A percentile compares a stretch with the other conserved stretches of the same genome.
Evolutionary conservation across 306 rosid genomes (phyloP).

Genomic region (Quercus dentata): DNA sequence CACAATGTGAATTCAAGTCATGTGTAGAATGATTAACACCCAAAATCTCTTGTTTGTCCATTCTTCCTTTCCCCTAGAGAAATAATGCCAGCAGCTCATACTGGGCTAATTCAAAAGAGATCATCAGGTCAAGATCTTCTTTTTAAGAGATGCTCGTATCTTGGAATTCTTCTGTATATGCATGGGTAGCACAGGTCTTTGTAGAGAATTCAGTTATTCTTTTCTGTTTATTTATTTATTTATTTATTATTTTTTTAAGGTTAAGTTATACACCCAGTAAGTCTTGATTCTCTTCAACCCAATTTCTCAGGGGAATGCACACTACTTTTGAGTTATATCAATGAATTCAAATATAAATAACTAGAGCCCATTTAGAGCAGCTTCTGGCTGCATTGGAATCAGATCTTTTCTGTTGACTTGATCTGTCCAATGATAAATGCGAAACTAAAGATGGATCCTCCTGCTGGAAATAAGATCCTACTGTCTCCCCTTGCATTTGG

Average conservation of each 20-base stretch:
- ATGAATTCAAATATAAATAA: neutral
- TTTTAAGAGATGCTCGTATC: neutral
- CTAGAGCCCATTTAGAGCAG: neutral
- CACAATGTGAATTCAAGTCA: neutral
- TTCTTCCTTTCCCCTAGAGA: neutral
- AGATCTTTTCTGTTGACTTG: neutral
- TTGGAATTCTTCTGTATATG: neutral
- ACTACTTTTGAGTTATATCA: neutral
- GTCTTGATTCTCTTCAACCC: too few relatives aligned
- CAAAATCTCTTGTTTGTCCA: neutral
- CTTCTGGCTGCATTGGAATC: neutral
- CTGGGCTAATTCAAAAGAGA: neutral
- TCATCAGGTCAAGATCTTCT: neutral
- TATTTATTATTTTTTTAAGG: too few relatives aligned
- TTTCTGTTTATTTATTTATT: too few relatives aligned
- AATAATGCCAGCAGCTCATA: neutral
- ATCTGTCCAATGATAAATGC: too few relatives aligned
- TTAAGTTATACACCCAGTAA: too few relatives aligned
- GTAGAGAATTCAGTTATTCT: neutral
- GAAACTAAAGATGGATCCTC: too few relatives aligned
- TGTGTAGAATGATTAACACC: neutral
- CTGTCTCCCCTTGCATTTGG: neutral
- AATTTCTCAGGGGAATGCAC: too few relatives aligned
- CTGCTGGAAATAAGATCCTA: too few relatives aligned
- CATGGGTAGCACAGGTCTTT: neutral